Evolutionary conservation across 2,329 filamentous ascomycete species (phyloP).

Genomic region (Gliomastix tumulicola): DNA sequence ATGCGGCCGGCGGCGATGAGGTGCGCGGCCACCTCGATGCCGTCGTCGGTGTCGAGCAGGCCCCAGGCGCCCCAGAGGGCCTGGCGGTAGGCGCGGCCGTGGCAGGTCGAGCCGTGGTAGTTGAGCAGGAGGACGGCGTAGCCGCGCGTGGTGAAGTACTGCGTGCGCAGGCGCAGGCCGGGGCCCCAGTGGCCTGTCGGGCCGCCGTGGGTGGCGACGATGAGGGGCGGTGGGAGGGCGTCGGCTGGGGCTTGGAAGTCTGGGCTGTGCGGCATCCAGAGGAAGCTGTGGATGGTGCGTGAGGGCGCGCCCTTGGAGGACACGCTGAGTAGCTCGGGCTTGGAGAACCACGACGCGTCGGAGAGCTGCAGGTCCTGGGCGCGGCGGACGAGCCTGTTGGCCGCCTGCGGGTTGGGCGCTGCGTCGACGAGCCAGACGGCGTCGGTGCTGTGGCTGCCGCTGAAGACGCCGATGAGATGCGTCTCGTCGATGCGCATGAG

Average conservation of each 20-base stretch:
- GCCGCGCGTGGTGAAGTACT: constrained; percentile 48
- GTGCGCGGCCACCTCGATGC: constrained; percentile 34
- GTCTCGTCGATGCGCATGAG: constrained; percentile 15
- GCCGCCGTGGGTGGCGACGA: constrained; percentile 44
- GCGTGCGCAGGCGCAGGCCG: constrained; percentile 33
- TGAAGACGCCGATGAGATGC: constrained; percentile 28
- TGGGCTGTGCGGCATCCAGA: constrained; percentile 41
- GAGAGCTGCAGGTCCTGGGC: constrained; percentile 24
- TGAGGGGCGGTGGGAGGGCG: constrained; percentile 35
- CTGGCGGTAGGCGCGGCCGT: constrained; percentile 42
- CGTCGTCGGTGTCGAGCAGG: constrained; percentile 41
- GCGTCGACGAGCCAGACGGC: too few relatives aligned
- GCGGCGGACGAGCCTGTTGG: constrained; percentile 19
- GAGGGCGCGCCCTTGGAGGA: constrained; percentile 14
- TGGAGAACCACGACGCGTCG: constrained; percentile 22
- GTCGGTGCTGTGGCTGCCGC: constrained; percentile 21
- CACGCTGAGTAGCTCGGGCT: constrained; percentile 24
- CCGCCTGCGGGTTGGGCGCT: constrained; percentile 9
- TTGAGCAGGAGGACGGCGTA: constrained; percentile 44
- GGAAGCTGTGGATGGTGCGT: constrained; percentile 34
- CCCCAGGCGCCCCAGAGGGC: constrained; percentile 43
- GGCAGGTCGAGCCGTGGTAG: constrained; percentile 43
- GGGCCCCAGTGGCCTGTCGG: constrained; percentile 35
- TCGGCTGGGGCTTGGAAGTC: constrained; percentile 24
- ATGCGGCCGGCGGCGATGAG: constrained; percentile 29